phyloP scores from a whole-genome alignment of 2,329 filamentous ascomycete species.

The Fusarium falciforme region DNA sequence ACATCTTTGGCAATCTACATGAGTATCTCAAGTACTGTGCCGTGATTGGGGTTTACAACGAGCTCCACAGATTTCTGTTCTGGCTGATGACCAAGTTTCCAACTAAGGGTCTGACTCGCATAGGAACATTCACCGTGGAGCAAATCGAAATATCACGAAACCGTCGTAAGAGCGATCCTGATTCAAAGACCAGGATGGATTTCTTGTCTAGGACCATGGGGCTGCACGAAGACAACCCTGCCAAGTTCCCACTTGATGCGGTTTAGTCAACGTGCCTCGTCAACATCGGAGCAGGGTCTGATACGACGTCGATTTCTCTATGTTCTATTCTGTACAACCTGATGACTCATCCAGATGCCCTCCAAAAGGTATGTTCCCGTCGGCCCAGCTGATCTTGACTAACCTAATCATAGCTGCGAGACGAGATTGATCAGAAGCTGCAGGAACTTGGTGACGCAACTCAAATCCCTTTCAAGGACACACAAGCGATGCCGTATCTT shows the following conservation, averaged over 20 bases:
- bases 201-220: conserved; percentile 1
- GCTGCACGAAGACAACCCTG: not conserved
- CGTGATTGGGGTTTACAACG: not conserved
- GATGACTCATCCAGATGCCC: conserved; percentile 43
- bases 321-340: conserved; percentile 50
- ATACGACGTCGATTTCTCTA: conserved; percentile 49
- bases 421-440: conserved; percentile 5
- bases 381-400: not conserved
- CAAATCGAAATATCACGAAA: not conserved
- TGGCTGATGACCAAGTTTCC: not conserved
- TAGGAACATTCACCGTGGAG: not conserved
- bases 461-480: conserved; percentile 50
- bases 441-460: not conserved
- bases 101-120: not conserved
- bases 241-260: not conserved
- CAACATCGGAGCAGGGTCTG: conserved; percentile 48
- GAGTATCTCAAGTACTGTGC: conserved; percentile 4
- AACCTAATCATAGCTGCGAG: not conserved
- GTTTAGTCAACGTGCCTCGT: conserved; percentile 4
- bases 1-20: not conserved
- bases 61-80: not conserved
- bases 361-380: not conserved
- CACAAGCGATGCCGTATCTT: conserved; percentile 59
- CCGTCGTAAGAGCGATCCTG: not conserved
- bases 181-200: not conserved